Evolutionary conservation across 345 rosid genomes (phyloP).

Genomic region (Salix arbutifolia): DNA sequence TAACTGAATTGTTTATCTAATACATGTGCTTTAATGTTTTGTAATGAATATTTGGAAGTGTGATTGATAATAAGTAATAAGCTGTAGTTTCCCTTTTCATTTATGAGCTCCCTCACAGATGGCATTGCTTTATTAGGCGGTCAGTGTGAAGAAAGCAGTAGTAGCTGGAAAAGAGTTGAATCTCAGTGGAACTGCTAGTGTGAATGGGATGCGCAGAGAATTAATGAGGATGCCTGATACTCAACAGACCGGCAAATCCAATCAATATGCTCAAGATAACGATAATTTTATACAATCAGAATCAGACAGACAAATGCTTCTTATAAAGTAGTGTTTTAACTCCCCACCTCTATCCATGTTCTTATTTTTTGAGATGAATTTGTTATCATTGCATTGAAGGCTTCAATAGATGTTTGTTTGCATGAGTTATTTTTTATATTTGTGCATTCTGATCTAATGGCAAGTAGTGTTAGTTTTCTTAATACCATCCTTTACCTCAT

Average conservation of each 20-base stretch:
- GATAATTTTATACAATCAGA: constrained; percentile 81
- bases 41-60: neutral
- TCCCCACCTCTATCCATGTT: neutral
- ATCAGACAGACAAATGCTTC: constrained; percentile 92
- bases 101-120: constrained; percentile 8
- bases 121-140: constrained; percentile 44
- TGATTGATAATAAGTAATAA: neutral
- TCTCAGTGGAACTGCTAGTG: constrained; percentile 36
- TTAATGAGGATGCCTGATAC: constrained; percentile 76
- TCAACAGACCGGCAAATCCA: constrained; percentile 48
- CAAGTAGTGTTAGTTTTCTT: neutral
- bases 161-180: constrained; percentile 55
- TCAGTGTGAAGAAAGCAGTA: constrained; percentile 66
- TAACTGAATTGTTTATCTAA: neutral
- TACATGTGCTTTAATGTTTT: neutral
- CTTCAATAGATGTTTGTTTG: neutral
- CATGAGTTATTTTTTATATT: neutral
- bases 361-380: neutral
- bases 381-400: neutral
- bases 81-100: neutral
- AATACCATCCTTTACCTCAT: neutral
- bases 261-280: constrained; percentile 56
- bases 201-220: constrained; percentile 69
- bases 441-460: neutral
- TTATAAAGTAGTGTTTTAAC: constrained; percentile 55